phyloP scores from a whole-genome alignment of 108 stramenopile species.

The Cylindrotheca closterium region DNA sequence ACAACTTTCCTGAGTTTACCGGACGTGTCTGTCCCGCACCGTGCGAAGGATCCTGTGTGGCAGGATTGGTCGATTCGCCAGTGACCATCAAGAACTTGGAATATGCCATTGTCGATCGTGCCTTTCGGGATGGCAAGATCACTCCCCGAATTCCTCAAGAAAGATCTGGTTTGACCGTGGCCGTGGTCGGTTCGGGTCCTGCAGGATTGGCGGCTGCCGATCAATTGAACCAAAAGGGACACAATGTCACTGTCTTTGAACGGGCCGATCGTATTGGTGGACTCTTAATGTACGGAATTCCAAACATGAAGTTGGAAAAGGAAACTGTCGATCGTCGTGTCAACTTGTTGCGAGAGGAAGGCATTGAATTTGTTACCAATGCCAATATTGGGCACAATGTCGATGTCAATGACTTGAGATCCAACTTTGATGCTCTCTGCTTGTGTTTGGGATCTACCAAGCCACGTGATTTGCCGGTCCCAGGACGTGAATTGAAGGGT shows the following conservation, averaged over 20 bases:
- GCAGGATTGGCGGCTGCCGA: conserved; percentile 93
- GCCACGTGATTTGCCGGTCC: conserved; percentile 93
- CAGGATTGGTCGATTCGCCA: conserved; percentile 91
- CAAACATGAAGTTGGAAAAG: conserved; percentile 98
- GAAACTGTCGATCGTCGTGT: conserved; percentile 94
- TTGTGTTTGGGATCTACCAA: conserved; percentile 92
- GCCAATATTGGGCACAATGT: conserved; percentile 92
- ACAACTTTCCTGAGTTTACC: conserved; percentile 99
- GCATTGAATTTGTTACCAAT: conserved; percentile 94
- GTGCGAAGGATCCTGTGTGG: conserved; percentile 97
- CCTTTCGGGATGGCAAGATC: conserved; percentile 94
- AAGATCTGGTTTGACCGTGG: conserved; percentile 93
- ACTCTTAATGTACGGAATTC: conserved; percentile 97
- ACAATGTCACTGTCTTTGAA: conserved; percentile 95
- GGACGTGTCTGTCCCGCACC: conserved; percentile 97
- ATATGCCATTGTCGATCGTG: conserved; percentile 95
- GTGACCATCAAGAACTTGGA: conserved; percentile 98
- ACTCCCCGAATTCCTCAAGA: conserved; percentile 86
- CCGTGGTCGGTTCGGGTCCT: conserved; percentile 93
- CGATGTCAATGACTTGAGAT: conserved; percentile 88
- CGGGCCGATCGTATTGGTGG: conserved; percentile 95
- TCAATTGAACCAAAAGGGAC: conserved; percentile 95
- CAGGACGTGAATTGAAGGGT: conserved; percentile 90
- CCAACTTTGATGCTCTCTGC: conserved; percentile 85
- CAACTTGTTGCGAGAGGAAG: conserved; percentile 91